Evolutionary conservation across 768 basidiomycete species (phyloP), one percentile per base, ranked within the genome.

Genomic region (Panellus pusillus): DNA sequence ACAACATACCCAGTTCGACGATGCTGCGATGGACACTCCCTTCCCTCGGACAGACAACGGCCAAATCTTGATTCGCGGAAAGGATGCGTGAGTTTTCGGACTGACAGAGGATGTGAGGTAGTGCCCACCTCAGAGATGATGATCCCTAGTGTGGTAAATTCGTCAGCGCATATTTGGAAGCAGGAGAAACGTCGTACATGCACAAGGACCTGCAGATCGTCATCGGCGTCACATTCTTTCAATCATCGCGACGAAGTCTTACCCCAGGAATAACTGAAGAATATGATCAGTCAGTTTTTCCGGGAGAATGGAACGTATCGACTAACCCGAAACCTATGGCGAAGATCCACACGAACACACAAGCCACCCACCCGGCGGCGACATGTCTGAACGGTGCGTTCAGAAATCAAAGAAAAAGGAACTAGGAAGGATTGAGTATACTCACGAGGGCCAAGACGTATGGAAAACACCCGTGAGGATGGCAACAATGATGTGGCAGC

Each of bases 221-320:
- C 35, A 44, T 36, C 18, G 27, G 15, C 44, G 20, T 38, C 24
- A 42, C 19, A 19, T 28, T 39, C 55, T 20, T 27, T 35, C 24
- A 24, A 24, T 17, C 17, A 41, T 44, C 9, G 20, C 44, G 24
- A 52, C 4, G n/a, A 40, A n/a, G 15, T 45, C 63, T 50, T 58
- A 71, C 83, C 88, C 89, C 88, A 91, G 52, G 82, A 84, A 62
- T 87, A 89, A 42, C 88, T 88, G 88, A 89, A 4, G 15, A 28
- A 20, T 24, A 2, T 6, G n/a, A 2, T 24, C 24, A 2, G 24
- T 24, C 24, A n/a, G n/a, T n/a, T n/a, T n/a, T n/a, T n/a, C n/a
- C n/a, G n/a, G n/a, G n/a, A n/a, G n/a, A n/a, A n/a, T n/a, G n/a
- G n/a, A n/a, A n/a, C n/a, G n/a, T n/a, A n/a, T n/a, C n/a, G n/a